Conservation (phyloP, 2,329 filamentous ascomycete species). For the Fusarium buxicola region DNA sequence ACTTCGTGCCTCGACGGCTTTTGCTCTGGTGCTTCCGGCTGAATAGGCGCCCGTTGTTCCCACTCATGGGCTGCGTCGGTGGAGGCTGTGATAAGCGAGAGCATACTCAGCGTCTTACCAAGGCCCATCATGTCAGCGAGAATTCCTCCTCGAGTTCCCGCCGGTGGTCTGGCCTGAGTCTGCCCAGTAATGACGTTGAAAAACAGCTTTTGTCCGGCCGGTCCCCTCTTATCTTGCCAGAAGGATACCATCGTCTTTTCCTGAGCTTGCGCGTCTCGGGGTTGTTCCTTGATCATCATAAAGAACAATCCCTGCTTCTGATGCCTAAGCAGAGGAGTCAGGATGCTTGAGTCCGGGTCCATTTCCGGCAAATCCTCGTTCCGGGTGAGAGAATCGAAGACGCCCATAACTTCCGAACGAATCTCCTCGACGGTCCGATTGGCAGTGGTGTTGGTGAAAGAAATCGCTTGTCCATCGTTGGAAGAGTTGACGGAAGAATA, state of each 20-base stretch:
- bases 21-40: constrained; percentile 58
- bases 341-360: constrained; percentile 71
- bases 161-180: constrained; percentile 68
- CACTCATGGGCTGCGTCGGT: constrained; percentile 72
- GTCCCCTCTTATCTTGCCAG: constrained; percentile 73
- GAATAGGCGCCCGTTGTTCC: constrained; percentile 63
- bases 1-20: constrained; percentile 51
- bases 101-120: constrained; percentile 87
- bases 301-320: constrained; percentile 93
- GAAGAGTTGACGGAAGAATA: constrained; percentile 40
- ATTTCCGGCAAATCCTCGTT: constrained; percentile 80
- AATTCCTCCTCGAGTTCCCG: constrained; percentile 78
- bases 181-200: constrained; percentile 88
- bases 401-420: constrained; percentile 82
- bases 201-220: constrained; percentile 69
- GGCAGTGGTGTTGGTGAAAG: constrained; percentile 48
- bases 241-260: constrained; percentile 77
- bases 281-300: constrained; percentile 82
- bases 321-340: constrained; percentile 79
- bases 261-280: constrained; percentile 66
- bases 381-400: constrained; percentile 87
- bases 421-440: constrained; percentile 85
- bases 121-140: constrained; percentile 90
- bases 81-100: constrained; percentile 80
- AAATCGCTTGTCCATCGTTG: constrained; percentile 44